A percentile compares a stretch with the other conserved stretches of the same genome.
phyloP scores from a whole-genome alignment of 192 early-diverging fungal genomes.

The Backusella tuberculispora region DNA sequence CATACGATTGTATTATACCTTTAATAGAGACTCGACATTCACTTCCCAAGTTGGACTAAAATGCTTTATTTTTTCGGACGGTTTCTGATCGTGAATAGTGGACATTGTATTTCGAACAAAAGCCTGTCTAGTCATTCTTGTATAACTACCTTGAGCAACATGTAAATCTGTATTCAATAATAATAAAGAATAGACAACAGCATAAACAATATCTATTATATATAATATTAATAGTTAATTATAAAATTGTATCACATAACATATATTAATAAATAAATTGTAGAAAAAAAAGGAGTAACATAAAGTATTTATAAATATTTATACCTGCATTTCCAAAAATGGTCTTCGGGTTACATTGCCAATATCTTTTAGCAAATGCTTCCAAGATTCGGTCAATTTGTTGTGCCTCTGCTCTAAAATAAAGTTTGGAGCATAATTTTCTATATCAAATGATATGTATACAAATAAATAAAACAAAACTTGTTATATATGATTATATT shows the following conservation, averaged over 20 bases:
- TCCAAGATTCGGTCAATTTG: slow-evolving; percentile 89
- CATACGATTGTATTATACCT: slow-evolving; percentile 30
- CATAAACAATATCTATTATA: slow-evolving; percentile 60
- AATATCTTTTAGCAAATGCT: slow-evolving; percentile 80
- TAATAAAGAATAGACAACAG: slow-evolving; percentile 82
- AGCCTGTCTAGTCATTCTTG: slow-evolving; percentile 75
- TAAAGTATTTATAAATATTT: not conserved
- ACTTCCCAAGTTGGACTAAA: slow-evolving; percentile 48
- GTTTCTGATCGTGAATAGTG: slow-evolving; percentile 43
- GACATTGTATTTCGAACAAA: slow-evolving; percentile 76
- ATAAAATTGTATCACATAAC: not conserved
- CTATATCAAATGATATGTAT: slow-evolving; percentile 31
- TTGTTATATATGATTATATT: not conserved
- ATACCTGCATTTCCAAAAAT: slow-evolving; percentile 46
- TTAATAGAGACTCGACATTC: slow-evolving; percentile 58
- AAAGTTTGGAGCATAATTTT: slow-evolving; percentile 74
- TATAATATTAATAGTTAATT: not conserved
- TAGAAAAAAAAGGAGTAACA: not conserved
- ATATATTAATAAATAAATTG: slow-evolving; percentile 2
- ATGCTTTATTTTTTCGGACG: not conserved
- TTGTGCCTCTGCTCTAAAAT: slow-evolving; percentile 93
- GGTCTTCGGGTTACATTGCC: slow-evolving; percentile 78
- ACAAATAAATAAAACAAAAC: not conserved
- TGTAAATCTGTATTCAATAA: slow-evolving; percentile 94
- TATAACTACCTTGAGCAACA: slow-evolving; percentile 73